Percentiles rank a stretch among this genome's conserved stretches.
These are phyloP conservation scores for Trametes cubensis DNA, from an alignment of 768 basidiomycete genomes.

Conservation along the genomic window DNA sequence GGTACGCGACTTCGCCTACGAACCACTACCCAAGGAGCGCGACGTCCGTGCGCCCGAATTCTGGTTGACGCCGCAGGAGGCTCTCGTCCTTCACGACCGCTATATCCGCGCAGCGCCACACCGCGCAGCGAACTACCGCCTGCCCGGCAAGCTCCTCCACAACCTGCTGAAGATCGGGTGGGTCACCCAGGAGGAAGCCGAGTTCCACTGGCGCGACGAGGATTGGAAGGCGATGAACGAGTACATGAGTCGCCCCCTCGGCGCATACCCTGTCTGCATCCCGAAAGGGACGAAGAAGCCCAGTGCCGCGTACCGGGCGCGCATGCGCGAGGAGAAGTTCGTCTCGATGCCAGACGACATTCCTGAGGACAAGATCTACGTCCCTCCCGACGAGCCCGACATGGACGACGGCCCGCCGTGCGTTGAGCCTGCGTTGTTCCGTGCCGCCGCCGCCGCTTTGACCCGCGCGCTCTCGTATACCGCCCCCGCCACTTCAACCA, in stretches of 20 bases:
- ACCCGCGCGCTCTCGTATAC: not conserved
- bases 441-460: not conserved
- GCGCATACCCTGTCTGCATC: constrained; percentile 31
- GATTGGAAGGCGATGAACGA: constrained; percentile 26
- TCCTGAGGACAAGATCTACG: constrained; percentile 30
- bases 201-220: constrained; percentile 24
- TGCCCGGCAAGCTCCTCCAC: constrained; percentile 29
- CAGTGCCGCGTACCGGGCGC: constrained; percentile 28
- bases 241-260: constrained; percentile 29
- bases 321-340: constrained; percentile 22
- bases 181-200: constrained; percentile 33
- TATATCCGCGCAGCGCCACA: constrained; percentile 30
- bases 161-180: constrained; percentile 33
- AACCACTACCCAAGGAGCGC: constrained; percentile 16
- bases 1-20: constrained; percentile 37
- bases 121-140: constrained; percentile 8
- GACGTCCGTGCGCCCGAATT: constrained; percentile 29
- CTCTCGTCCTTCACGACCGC: constrained; percentile 33
- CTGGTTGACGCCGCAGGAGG: constrained; percentile 28
- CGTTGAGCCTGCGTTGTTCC: constrained; percentile 2
- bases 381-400: constrained; percentile 29
- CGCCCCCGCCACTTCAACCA: not conserved
- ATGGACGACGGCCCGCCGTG: constrained; percentile 26
- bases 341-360: constrained; percentile 21
- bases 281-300: constrained; percentile 22